phyloP scores from a whole-genome alignment of 805 yeast species.

The Ogataea saltuana region DNA sequence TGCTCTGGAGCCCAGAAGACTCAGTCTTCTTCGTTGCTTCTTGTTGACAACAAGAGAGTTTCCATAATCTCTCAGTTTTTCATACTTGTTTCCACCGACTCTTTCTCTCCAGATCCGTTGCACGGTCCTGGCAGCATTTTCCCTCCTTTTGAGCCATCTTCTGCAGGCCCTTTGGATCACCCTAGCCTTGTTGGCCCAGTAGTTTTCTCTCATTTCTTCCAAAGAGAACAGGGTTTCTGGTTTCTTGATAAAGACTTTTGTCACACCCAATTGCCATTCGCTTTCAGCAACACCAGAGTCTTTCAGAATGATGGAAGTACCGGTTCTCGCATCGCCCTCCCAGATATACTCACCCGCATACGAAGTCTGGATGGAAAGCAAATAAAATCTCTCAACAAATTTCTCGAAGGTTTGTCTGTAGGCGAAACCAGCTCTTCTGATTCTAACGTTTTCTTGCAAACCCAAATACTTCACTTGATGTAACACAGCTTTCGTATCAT shows the following conservation, averaged over 20 bases:
- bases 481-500: constrained; percentile 82
- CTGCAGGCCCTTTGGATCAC: constrained; percentile 97
- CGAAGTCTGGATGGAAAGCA: constrained; percentile 84
- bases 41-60: constrained; percentile 65
- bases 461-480: constrained; percentile 97
- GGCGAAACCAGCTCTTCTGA: constrained; percentile 98
- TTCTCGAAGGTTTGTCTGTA: constrained; percentile 95
- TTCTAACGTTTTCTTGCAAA: constrained; percentile 93
- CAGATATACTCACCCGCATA: constrained; percentile 79
- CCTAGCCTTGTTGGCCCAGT: constrained; percentile 98
- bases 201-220: constrained; percentile 94
- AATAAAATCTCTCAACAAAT: constrained; percentile 90
- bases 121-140: constrained; percentile 79
- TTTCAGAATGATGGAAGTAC: constrained; percentile 50
- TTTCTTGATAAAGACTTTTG: constrained; percentile 91
- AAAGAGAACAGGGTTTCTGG: constrained; percentile 95
- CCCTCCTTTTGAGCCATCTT: constrained; percentile 73
- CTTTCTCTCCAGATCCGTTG: constrained; percentile 83
- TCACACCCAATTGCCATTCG: constrained; percentile 89
- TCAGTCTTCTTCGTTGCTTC: constrained; percentile 88
- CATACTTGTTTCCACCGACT: constrained; percentile 78
- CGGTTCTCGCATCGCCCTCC: constrained; percentile 55
- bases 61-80: constrained; percentile 84
- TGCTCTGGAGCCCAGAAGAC: constrained; percentile 82
- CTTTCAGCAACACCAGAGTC: constrained; percentile 67